A percentile compares a stretch with the other conserved stretches of the same genome.
phyloP scores from a whole-genome alignment of 148 eudicot species.

The Amaranthus palmeri region DNA sequence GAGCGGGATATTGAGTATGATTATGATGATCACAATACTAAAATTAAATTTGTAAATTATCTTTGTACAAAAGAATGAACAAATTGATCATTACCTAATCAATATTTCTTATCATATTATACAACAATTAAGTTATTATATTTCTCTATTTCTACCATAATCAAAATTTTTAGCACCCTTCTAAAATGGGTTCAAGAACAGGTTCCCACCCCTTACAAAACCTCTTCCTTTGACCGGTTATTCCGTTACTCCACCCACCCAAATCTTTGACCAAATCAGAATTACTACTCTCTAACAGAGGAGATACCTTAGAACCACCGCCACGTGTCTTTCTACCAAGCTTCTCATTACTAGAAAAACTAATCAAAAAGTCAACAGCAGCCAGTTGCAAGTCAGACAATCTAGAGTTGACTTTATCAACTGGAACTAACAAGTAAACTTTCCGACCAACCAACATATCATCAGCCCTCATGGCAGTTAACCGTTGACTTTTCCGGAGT shows the following conservation, averaged over 20 bases:
- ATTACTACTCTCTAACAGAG: not conserved
- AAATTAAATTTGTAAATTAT: no score
- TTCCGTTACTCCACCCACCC: slow-evolving; percentile 1
- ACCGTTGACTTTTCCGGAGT: slow-evolving; percentile 17
- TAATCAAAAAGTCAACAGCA: slow-evolving; percentile 18
- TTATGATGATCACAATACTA: no score
- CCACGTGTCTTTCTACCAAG: slow-evolving; percentile 16
- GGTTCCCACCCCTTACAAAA: slow-evolving; percentile 29
- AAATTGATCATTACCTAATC: no score
- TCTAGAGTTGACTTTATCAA: slow-evolving; percentile 20
- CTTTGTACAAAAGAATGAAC: no score
- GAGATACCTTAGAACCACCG: slow-evolving; percentile 29
- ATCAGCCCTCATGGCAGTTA: slow-evolving; percentile 28
- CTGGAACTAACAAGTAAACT: slow-evolving; percentile 33
- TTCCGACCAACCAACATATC: slow-evolving; percentile 25
- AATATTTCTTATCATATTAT: no score
- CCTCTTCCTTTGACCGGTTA: slow-evolving; percentile 12
- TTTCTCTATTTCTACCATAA: no score
- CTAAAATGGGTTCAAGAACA: slow-evolving; percentile 34
- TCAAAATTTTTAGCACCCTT: slow-evolving; percentile 9
- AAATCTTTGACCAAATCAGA: no score
- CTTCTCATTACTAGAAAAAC: slow-evolving; percentile 1
- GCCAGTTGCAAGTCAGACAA: slow-evolving; percentile 26
- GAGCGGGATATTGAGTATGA: no score
- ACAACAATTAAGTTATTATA: no score